A percentile compares a stretch with the other conserved stretches of the same genome.
phyloP scores from a whole-genome alignment of 257 asterid genomes.

The Ilex asprella region DNA sequence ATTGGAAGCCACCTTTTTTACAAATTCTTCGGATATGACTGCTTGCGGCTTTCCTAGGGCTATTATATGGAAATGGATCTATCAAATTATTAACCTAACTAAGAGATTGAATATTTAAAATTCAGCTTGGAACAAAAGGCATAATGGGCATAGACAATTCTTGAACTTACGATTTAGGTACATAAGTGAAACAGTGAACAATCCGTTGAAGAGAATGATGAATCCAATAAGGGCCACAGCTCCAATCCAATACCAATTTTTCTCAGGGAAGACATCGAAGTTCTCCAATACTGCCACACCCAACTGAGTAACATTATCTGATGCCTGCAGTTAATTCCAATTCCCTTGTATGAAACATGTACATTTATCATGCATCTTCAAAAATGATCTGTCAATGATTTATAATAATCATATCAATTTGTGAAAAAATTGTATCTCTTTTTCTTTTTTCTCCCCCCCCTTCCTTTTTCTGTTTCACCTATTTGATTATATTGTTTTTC shows the following conservation, averaged over 20 bases:
- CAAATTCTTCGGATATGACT: not conserved
- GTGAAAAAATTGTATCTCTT: not conserved
- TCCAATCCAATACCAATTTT: slow-evolving; percentile 62
- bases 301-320: slow-evolving; percentile 32
- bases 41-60: slow-evolving; percentile 3
- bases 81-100: not conserved
- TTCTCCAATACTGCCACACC: slow-evolving; percentile 42
- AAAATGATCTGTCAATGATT: too few relatives aligned
- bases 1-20: slow-evolving; percentile 1
- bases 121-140: not conserved
- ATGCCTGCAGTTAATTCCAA: slow-evolving; percentile 25
- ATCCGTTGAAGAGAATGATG: slow-evolving; percentile 48
- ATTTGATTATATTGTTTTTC: too few relatives aligned
- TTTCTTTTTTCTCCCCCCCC: not conserved
- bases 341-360: not conserved
- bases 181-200: slow-evolving; percentile 56
- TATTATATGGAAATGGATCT: not conserved
- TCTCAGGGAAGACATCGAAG: slow-evolving; percentile 34
- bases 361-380: too few relatives aligned
- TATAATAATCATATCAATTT: not conserved
- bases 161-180: slow-evolving; percentile 56
- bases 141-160: not conserved
- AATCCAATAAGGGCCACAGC: slow-evolving; percentile 51
- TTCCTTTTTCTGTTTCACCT: too few relatives aligned
- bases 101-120: not conserved